Percentiles rank a stretch among this genome's conserved stretches.
phyloP scores from a whole-genome alignment of 768 basidiomycete species.

The Crassisporium funariophilum region DNA sequence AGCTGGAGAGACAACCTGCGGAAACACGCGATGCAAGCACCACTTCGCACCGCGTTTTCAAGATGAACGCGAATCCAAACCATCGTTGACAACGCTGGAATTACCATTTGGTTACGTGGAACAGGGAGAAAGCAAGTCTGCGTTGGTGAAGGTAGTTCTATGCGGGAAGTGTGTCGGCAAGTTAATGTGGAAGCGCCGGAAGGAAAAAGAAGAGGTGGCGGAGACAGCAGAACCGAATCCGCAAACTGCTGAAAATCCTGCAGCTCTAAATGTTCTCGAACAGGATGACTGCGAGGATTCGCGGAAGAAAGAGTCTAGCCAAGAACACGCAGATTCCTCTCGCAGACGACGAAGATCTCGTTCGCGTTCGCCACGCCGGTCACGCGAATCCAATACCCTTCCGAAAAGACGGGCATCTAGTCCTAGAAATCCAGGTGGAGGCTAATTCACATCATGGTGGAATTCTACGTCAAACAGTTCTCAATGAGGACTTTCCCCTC shows the following conservation, averaged over 20 bases:
- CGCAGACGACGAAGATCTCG: conserved; percentile 32
- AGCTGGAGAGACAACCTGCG: conserved; percentile 86
- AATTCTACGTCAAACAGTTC: not conserved
- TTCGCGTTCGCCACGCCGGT: conserved; percentile 38
- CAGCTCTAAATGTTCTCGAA: conserved; percentile 8
- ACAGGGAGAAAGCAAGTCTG: conserved; percentile 70
- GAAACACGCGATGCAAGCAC: conserved; percentile 79
- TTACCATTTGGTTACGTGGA: conserved; percentile 90
- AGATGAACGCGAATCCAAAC: conserved; percentile 15
- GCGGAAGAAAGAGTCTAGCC: conserved; percentile 18
- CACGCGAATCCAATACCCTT: not conserved
- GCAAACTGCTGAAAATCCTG: conserved; percentile 6
- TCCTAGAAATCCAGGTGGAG: not conserved
- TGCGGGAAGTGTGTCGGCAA: conserved; percentile 81
- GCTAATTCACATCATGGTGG: not conserved
- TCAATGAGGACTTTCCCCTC: too few relatives aligned
- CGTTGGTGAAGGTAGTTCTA: conserved; percentile 89
- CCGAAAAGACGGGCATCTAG: not conserved
- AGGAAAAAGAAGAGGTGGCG: conserved; percentile 48
- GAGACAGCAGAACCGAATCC: conserved; percentile 40
- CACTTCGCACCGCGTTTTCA: conserved; percentile 43
- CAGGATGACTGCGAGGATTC: conserved; percentile 8
- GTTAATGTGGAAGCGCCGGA: conserved; percentile 81
- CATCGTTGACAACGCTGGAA: conserved; percentile 73
- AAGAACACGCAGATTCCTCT: conserved; percentile 8